These are phyloP conservation scores for Bjerkandera adusta DNA, from an alignment of 1,284 basidiomycete genomes.

Conservation along the genomic window DNA sequence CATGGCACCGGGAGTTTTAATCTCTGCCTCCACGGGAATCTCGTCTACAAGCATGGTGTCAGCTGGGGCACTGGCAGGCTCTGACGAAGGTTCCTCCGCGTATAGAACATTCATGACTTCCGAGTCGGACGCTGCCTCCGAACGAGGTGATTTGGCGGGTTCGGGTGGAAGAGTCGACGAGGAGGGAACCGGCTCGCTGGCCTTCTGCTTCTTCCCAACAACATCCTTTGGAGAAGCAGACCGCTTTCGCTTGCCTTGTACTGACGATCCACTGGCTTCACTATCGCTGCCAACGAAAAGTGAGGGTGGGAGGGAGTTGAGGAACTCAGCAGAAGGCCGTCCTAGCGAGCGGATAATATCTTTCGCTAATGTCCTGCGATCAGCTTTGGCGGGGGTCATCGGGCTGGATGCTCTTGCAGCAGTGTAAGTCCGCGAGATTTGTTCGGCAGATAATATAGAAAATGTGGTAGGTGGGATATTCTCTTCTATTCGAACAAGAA, in stretches of 20 bases:
- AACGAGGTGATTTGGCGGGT: background rate
- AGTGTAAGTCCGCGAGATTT: constrained; percentile 23
- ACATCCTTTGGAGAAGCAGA: background rate
- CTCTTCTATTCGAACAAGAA: background rate
- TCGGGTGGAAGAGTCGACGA: too few species aligned
- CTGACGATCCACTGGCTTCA: background rate
- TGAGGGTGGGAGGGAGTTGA: constrained; percentile 4
- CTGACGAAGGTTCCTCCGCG: background rate
- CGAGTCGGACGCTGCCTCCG: background rate
- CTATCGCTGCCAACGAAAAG: background rate
- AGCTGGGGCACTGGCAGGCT: too few species aligned
- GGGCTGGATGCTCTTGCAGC: too few species aligned
- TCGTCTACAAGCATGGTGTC: background rate
- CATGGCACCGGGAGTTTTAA: constrained; percentile 17
- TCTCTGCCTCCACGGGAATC: constrained; percentile 6
- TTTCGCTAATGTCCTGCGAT: constrained; percentile 38
- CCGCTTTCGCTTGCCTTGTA: background rate
- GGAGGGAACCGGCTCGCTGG: too few species aligned
- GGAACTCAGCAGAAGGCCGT: constrained; percentile 18
- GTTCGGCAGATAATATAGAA: constrained; percentile 6
- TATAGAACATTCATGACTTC: background rate
- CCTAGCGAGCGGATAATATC: constrained; percentile 42
- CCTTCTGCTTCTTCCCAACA: background rate
- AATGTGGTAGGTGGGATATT: background rate
- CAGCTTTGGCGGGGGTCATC: constrained; percentile 36